phyloP scores from a whole-genome alignment of 2,329 filamentous ascomycete genomes.

The Xylariaceae sp. region DNA sequence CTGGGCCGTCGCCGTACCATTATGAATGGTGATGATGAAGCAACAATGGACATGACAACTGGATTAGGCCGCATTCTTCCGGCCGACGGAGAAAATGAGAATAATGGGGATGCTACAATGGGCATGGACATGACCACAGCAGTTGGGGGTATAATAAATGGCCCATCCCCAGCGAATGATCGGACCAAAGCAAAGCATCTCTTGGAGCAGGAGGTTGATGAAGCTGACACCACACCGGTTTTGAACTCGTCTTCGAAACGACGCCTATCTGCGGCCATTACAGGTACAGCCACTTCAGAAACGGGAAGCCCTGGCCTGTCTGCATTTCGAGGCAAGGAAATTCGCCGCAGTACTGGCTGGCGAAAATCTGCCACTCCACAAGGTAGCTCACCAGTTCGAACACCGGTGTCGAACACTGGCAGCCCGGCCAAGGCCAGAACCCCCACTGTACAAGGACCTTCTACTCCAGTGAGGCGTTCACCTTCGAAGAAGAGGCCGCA shows the following conservation, averaged over 20 bases:
- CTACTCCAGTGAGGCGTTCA: constrained; percentile 54
- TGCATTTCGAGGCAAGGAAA: constrained; percentile 52
- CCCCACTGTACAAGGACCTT: constrained; percentile 46
- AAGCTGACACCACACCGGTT: constrained; percentile 49
- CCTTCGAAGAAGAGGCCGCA: constrained; percentile 49
- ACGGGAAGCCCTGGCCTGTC: constrained; percentile 59
- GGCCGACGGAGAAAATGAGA: constrained; percentile 39
- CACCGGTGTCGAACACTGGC: constrained; percentile 15
- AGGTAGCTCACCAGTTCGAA: constrained; percentile 32
- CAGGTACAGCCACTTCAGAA: constrained; percentile 47
- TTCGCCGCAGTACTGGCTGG: constrained; percentile 52
- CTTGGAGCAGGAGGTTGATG: constrained; percentile 61
- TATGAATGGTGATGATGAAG: constrained; percentile 46
- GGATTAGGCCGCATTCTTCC: constrained; percentile 59
- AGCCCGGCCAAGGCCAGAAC: constrained; percentile 42
- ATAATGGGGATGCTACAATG: constrained; percentile 47
- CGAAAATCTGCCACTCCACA: constrained; percentile 46
- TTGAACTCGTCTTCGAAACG: constrained; percentile 43
- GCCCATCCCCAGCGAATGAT: constrained; percentile 41
- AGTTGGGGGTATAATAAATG: constrained; percentile 63
- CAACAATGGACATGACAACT: constrained; percentile 68
- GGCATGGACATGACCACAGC: constrained; percentile 71
- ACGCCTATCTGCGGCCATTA: constrained; percentile 32
- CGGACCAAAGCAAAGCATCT: constrained; percentile 55
- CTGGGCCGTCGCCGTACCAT: constrained; percentile 32